phyloP scores from a whole-genome alignment of 2,329 filamentous ascomycete species.

The Pseudodiploospora longispora region DNA sequence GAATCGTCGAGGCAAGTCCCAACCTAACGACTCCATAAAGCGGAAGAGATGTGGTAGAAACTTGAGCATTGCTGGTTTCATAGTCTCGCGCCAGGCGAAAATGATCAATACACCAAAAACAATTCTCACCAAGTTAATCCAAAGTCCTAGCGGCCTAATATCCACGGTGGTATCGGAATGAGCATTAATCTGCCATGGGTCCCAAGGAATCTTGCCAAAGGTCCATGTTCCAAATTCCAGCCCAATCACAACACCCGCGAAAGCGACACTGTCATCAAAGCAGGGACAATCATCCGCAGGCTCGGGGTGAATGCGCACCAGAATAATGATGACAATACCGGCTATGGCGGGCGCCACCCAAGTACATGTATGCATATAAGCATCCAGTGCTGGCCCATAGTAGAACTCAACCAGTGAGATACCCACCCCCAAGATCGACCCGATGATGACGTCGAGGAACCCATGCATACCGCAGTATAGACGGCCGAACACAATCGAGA shows the following conservation, averaged over 20 bases:
- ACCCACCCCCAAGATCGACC: conserved; percentile 65
- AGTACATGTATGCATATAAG: conserved; percentile 58
- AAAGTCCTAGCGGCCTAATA: conserved; percentile 57
- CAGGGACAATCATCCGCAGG: conserved; percentile 95
- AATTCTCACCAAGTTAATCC: conserved; percentile 58
- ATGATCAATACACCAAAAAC: conserved; percentile 74
- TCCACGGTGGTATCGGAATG: conserved; percentile 51
- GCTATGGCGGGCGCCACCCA: conserved; percentile 58
- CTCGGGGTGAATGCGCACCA: conserved; percentile 88
- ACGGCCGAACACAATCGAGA: conserved; percentile 82
- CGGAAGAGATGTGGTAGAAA: conserved; percentile 80
- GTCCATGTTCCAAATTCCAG: conserved; percentile 79
- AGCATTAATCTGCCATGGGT: conserved; percentile 36
- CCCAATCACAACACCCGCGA: conserved; percentile 83
- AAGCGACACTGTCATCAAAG: conserved; percentile 92
- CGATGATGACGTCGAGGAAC: conserved; percentile 81
- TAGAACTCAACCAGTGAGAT: conserved; percentile 54
- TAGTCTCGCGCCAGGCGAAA: conserved; percentile 81
- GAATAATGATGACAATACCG: conserved; percentile 57
- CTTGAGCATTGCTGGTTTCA: conserved; percentile 76
- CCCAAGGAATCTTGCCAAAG: conserved; percentile 49
- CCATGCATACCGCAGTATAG: conserved; percentile 99
- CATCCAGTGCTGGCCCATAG: conserved; percentile 55
- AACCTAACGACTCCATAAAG: conserved; percentile 68
- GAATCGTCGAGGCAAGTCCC: conserved; percentile 79